These are phyloP conservation scores for Plectranthus barbatus DNA, from an alignment of 257 asterid genomes.

Conservation along the genomic window DNA sequence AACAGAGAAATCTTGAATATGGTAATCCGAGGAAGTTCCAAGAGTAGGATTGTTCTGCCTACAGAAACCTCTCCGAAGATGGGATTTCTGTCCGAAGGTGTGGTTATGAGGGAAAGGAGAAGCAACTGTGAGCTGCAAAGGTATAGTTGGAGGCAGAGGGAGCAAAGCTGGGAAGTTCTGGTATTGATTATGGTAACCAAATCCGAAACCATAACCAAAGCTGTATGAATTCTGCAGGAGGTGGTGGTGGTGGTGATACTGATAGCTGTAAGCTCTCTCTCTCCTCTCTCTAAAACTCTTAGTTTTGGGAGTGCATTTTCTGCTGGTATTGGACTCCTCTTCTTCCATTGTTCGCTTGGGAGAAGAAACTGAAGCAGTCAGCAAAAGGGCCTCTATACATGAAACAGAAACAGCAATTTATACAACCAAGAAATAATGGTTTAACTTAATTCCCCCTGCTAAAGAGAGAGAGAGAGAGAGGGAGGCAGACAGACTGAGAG, in stretches of 20 bases:
- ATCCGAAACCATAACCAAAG: slow-evolving; percentile 40
- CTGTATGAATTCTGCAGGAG: slow-evolving; percentile 37
- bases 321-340: slow-evolving; percentile 34
- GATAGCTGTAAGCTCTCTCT: slow-evolving; percentile 26
- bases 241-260: slow-evolving; percentile 39
- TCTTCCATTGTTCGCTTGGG: slow-evolving; percentile 44
- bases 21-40: slow-evolving; percentile 49
- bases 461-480: slow-evolving; percentile 14
- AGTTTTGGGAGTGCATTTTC: slow-evolving; percentile 42
- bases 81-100: slow-evolving; percentile 46
- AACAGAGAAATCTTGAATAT: slow-evolving; percentile 35
- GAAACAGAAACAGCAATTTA: slow-evolving; percentile 40
- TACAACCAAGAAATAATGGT: slow-evolving; percentile 28
- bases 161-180: slow-evolving; percentile 60
- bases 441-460: slow-evolving; percentile 32
- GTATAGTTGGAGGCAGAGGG: slow-evolving; percentile 62
- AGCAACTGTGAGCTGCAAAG: slow-evolving; percentile 39
- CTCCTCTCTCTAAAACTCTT: slow-evolving; percentile 20
- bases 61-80: slow-evolving; percentile 31
- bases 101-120: slow-evolving; percentile 48
- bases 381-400: slow-evolving; percentile 56
- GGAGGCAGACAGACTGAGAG: slow-evolving; percentile 11
- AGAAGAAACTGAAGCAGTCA: slow-evolving; percentile 22
- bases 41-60: slow-evolving; percentile 26
- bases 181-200: slow-evolving; percentile 43